Percentiles rank a stretch among this genome's conserved stretches.
Evolutionary conservation across 164 flowering plant genomes (phyloP).

Genomic region (Kingdonia uniflora): DNA sequence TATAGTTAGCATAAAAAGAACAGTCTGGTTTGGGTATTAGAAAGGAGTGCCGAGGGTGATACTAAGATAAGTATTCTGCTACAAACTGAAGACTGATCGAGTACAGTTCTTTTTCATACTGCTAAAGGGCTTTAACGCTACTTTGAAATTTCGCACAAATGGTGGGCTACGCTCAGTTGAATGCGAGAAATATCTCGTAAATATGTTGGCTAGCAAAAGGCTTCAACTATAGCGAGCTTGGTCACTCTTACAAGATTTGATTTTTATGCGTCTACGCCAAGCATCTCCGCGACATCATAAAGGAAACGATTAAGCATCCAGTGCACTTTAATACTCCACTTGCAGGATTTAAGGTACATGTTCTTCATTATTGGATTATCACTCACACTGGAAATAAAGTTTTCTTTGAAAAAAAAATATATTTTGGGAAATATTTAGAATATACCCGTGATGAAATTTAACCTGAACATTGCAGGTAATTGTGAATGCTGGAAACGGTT

Average conservation of each 20-base stretch:
- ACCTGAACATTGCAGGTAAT: slow-evolving; percentile 46
- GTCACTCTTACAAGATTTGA: slow-evolving; percentile 42
- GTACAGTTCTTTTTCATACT: too few species aligned
- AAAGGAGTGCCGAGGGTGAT: too few species aligned
- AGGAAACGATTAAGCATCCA: slow-evolving; percentile 76
- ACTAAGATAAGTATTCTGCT: too few species aligned
- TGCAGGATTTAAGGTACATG: slow-evolving; percentile 68
- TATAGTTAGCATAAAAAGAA: too few species aligned
- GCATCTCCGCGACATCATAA: slow-evolving; percentile 72
- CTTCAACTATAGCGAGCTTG: slow-evolving; percentile 20
- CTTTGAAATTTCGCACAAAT: slow-evolving; percentile 56
- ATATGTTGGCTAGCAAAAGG: slow-evolving; percentile 51
- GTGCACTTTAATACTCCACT: slow-evolving; percentile 70
- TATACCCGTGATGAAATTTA: too few species aligned
- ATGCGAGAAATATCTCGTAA: slow-evolving; percentile 69
- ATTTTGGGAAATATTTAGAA: too few species aligned
- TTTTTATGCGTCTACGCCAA: slow-evolving; percentile 64
- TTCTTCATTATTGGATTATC: too few species aligned
- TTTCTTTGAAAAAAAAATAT: too few species aligned
- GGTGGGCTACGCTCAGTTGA: slow-evolving; percentile 74
- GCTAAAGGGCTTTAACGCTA: too few species aligned
- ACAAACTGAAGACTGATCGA: too few species aligned
- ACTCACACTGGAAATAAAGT: too few species aligned
- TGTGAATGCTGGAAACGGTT: slow-evolving; percentile 95
- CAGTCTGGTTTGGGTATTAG: too few species aligned